Conservation (phyloP, 768 basidiomycete species). For the Lentinula sp. region DNA sequence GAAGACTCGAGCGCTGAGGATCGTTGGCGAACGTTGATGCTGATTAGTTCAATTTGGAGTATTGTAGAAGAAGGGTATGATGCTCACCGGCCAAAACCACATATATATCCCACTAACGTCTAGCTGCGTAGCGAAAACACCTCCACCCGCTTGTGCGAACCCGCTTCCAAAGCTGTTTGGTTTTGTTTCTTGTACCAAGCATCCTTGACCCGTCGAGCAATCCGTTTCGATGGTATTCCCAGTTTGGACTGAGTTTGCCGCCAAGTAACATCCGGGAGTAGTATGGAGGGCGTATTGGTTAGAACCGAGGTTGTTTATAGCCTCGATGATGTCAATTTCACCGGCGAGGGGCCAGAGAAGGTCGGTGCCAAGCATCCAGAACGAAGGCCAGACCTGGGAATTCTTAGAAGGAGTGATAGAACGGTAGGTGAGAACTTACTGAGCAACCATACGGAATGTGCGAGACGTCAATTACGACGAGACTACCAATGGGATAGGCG, state of each 20-base stretch:
- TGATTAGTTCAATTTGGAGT: too few species aligned
- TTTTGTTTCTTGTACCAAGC: conserved; percentile 36
- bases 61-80: neutral
- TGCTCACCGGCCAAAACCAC: conserved; percentile 6
- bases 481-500: conserved; percentile 32
- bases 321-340: conserved; percentile 53
- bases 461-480: conserved; percentile 37
- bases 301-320: conserved; percentile 41
- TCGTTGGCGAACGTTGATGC: too few species aligned
- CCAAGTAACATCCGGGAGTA: conserved; percentile 27
- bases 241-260: conserved; percentile 20
- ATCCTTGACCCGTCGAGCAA: conserved; percentile 31
- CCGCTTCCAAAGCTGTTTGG: conserved; percentile 39
- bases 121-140: conserved; percentile 20
- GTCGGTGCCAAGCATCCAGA: conserved; percentile 37
- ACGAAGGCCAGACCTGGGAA: conserved; percentile 32
- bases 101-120: conserved; percentile 5
- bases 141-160: conserved; percentile 48
- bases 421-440: conserved; percentile 8
- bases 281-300: conserved; percentile 61
- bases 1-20: conserved; percentile 1
- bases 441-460: conserved; percentile 55
- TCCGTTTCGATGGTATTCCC: conserved; percentile 23
- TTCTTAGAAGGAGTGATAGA: too few species aligned
- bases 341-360: conserved; percentile 35